These are phyloP conservation scores for Sarocladium kiliense DNA, from an alignment of 2,329 filamentous ascomycete species.

Conservation along the genomic window DNA sequence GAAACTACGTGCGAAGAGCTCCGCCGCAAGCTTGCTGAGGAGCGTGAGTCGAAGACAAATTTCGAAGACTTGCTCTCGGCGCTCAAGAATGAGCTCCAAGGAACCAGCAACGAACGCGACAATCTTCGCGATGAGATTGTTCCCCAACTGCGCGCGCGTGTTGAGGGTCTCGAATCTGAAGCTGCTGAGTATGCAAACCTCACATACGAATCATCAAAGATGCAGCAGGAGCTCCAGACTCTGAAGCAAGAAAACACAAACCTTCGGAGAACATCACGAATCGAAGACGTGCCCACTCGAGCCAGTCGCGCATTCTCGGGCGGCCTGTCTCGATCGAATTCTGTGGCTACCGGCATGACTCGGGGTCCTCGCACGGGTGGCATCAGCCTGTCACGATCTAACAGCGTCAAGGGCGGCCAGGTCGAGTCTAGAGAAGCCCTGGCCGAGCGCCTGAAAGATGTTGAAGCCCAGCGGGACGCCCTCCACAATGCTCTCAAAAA, in stretches of 20 bases:
- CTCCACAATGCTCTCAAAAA: conserved; percentile 82
- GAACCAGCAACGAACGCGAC: conserved; percentile 81
- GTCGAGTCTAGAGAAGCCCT: conserved; percentile 62
- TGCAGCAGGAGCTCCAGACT: conserved; percentile 78
- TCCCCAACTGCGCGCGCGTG: conserved; percentile 67
- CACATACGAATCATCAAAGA: conserved; percentile 73
- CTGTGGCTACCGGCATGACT: conserved; percentile 52
- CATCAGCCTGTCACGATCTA: conserved; percentile 53
- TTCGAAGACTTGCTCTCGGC: conserved; percentile 88
- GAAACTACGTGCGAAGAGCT: conserved; percentile 78
- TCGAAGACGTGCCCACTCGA: conserved; percentile 11
- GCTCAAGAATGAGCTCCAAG: conserved; percentile 76
- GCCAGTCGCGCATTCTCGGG: conserved; percentile 22
- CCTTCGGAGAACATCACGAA: conserved; percentile 36
- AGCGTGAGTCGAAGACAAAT: conserved; percentile 82
- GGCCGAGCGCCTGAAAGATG: conserved; percentile 79
- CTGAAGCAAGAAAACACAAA: conserved; percentile 64
- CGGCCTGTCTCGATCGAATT: conserved; percentile 61
- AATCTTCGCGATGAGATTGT: conserved; percentile 86
- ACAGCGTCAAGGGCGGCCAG: conserved; percentile 44
- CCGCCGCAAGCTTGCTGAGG: conserved; percentile 74
- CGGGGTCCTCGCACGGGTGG: conserved; percentile 31
- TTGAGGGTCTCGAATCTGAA: conserved; percentile 74
- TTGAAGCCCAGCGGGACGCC: conserved; percentile 89
- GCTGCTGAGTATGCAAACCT: conserved; percentile 67